Conservation (phyloP, 768 basidiomycete species). For the Trametes cinnabarina region DNA sequence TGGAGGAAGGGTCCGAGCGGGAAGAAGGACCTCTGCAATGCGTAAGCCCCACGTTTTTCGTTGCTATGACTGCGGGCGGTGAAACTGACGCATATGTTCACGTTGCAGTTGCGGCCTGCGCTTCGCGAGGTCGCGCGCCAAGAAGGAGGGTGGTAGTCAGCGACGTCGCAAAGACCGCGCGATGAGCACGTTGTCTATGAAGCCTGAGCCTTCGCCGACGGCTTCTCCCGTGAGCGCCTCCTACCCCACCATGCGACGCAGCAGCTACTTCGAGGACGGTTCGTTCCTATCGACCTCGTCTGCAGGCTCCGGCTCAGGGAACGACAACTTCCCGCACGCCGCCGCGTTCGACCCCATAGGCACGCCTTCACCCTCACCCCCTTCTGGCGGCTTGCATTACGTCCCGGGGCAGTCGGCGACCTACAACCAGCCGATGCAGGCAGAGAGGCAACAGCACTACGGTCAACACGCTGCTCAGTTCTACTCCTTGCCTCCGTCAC, state of each 20-base stretch:
- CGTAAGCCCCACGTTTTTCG: conserved; percentile 51
- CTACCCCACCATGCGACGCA: conserved; percentile 46
- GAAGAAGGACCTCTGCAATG: conserved; percentile 90
- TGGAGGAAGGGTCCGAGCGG: conserved; percentile 92
- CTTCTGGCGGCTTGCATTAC: conserved; percentile 51
- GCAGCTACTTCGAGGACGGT: conserved; percentile 44
- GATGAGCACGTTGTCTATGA: conserved; percentile 27
- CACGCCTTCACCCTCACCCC: conserved; percentile 70
- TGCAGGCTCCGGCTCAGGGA: conserved; percentile 55
- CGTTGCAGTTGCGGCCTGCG: conserved; percentile 72
- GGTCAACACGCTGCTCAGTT: conserved; percentile 14
- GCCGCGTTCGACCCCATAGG: conserved; percentile 40
- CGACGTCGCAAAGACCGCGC: conserved; percentile 67
- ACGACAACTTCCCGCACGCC: conserved; percentile 45
- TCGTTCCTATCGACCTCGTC: conserved; percentile 48
- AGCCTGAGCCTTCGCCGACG: conserved; percentile 28
- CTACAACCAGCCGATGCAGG: conserved; percentile 24
- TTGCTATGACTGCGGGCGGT: conserved; percentile 12
- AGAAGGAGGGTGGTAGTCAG: conserved; percentile 71
- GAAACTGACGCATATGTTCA: conserved; percentile 17
- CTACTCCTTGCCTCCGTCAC: conserved; percentile 23
- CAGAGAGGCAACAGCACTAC: conserved; percentile 14
- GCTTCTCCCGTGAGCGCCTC: conserved; percentile 41
- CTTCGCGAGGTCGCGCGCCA: conserved; percentile 83
- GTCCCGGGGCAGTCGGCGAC: conserved; percentile 37